These are phyloP conservation scores for Elongisporangium undulatum DNA, from an alignment of 352 stramenopile species.

Conservation along the genomic window DNA sequence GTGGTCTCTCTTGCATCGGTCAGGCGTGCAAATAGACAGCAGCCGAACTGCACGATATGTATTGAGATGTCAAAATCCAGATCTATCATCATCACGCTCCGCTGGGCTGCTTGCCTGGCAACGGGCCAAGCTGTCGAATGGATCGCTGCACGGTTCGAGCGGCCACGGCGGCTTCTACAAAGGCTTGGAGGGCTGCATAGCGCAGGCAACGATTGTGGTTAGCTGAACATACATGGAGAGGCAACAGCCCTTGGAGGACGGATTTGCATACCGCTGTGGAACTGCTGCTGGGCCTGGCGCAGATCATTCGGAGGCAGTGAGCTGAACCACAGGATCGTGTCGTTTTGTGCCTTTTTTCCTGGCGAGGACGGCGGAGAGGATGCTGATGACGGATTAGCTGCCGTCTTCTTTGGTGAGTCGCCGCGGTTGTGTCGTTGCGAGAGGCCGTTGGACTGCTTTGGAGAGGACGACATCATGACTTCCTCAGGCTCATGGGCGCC, in stretches of 20 bases:
- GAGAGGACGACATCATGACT: neutral
- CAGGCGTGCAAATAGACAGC: neutral
- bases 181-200: slow-evolving; percentile 25
- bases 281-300: slow-evolving; percentile 58
- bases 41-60: neutral
- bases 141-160: slow-evolving; percentile 23
- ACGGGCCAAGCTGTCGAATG: slow-evolving; percentile 3
- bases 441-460: neutral
- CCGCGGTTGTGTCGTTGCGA: neutral
- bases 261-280: slow-evolving; percentile 35
- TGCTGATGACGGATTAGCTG: neutral
- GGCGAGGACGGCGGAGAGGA: neutral
- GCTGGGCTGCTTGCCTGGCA: neutral
- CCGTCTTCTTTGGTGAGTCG: neutral
- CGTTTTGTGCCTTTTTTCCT: slow-evolving; percentile 5
- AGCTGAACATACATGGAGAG: neutral
- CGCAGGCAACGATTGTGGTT: neutral
- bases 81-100: neutral
- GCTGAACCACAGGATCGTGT: slow-evolving; percentile 68
- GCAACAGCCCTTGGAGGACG: too few species aligned
- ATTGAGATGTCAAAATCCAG: slow-evolving; percentile 1
- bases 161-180: slow-evolving; percentile 23
- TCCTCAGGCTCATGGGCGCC: slow-evolving; percentile 7
- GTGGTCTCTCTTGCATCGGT: neutral
- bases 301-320: slow-evolving; percentile 62